Evolutionary conservation across 2,329 filamentous ascomycete species (phyloP).

Genomic region (Penicillium concentricum): DNA sequence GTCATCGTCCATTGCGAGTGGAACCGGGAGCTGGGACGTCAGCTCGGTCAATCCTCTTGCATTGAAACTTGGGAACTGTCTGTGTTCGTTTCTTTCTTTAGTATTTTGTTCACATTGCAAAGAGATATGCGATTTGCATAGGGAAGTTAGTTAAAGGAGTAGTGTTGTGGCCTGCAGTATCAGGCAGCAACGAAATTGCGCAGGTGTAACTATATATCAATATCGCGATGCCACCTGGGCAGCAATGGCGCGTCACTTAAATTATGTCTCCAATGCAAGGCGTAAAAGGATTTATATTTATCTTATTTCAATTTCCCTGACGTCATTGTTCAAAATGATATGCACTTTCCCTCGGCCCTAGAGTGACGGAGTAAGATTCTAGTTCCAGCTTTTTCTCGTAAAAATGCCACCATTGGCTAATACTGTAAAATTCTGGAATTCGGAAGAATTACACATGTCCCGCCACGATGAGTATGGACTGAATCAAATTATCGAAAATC

Average conservation of each 20-base stretch:
- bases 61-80: slow-evolving; percentile 1
- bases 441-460: not conserved
- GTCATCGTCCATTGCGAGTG: slow-evolving; percentile 38
- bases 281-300: not conserved
- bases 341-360: not conserved
- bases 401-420: not conserved
- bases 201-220: not conserved
- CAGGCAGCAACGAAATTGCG: slow-evolving; percentile 2
- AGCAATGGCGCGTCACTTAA: too few species aligned
- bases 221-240: not conserved
- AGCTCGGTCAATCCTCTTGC: slow-evolving; percentile 20
- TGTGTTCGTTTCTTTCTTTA: not conserved
- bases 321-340: too few species aligned
- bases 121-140: not conserved
- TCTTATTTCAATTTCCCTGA: not conserved
- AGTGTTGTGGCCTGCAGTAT: slow-evolving; percentile 1
- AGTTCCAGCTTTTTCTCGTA: not conserved
- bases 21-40: slow-evolving; percentile 20
- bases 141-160: slow-evolving; percentile 1
- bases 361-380: not conserved
- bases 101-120: not conserved
- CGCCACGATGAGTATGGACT: not conserved
- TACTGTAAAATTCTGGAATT: not conserved
- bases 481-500: not conserved
- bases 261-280: not conserved